Conservation (phyloP, 2,329 filamentous ascomycete genomes). For the Aspergillus texensis region DNA sequence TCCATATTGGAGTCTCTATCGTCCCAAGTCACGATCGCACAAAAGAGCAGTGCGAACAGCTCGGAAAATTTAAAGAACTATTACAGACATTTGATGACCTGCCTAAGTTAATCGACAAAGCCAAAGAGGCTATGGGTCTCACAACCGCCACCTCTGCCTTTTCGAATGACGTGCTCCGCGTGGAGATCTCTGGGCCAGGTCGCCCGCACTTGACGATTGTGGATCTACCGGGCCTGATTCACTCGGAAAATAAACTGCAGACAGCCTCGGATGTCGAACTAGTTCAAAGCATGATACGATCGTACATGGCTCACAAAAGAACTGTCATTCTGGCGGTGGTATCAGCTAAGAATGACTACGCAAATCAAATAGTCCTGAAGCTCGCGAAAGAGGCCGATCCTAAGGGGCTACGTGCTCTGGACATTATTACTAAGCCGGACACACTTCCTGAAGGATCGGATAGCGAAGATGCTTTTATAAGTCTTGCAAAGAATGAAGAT, state of each 20-base stretch:
- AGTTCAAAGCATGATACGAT: not conserved
- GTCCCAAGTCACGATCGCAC: too few relatives aligned
- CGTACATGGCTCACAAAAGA: not conserved
- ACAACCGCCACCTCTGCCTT: not conserved
- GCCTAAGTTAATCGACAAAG: not conserved
- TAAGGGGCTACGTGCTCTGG: not conserved
- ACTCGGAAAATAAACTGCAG: not conserved
- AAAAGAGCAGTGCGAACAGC: too few relatives aligned
- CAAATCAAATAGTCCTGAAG: slow-evolving; percentile 2
- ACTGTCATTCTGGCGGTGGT: not conserved
- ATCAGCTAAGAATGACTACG: slow-evolving; percentile 4
- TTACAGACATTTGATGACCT: not conserved
- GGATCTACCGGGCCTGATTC: slow-evolving; percentile 1
- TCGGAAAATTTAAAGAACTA: not conserved
- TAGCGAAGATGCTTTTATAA: not conserved
- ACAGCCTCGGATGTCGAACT: too few relatives aligned
- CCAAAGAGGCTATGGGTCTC: not conserved
- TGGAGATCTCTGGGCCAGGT: slow-evolving; percentile 1
- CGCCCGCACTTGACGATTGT: slow-evolving; percentile 2
- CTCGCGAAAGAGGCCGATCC: not conserved
- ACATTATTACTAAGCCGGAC: not conserved
- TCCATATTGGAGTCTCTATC: too few relatives aligned
- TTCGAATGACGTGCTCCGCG: not conserved
- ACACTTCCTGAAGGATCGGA: not conserved
- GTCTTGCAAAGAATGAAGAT: not conserved